phyloP scores from a whole-genome alignment of 495 filamentous ascomycete genomes.

The Neurospora sublineolata region DNA sequence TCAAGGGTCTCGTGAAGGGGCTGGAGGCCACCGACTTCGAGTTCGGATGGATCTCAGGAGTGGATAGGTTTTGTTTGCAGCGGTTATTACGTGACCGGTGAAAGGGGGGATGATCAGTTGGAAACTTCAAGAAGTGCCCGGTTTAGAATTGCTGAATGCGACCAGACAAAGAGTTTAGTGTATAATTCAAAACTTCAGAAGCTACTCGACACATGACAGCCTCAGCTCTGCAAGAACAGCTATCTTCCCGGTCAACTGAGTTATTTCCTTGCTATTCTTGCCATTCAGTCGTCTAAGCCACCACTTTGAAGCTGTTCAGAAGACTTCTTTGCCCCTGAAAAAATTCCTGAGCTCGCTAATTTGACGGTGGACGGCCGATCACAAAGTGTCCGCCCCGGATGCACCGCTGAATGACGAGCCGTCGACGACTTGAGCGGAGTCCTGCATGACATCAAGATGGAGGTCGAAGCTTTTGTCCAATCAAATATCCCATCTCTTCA shows the following conservation, averaged over 20 bases:
- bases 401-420: neutral
- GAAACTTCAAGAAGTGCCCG: neutral
- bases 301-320: neutral
- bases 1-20: neutral
- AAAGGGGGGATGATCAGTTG: neutral
- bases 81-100: neutral
- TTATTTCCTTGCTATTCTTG: neutral
- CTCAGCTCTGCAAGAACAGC: neutral
- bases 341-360: neutral
- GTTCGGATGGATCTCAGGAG: neutral
- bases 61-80: neutral
- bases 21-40: neutral
- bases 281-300: neutral
- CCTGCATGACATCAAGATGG: neutral
- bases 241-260: neutral
- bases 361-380: neutral
- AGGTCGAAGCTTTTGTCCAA: neutral
- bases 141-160: neutral
- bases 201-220: neutral
- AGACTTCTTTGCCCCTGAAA: neutral
- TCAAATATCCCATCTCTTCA: neutral
- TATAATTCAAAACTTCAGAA: neutral
- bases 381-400: neutral
- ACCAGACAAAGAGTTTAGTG: neutral
- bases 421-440: neutral